Base-by-base conservation (phyloP, 495 filamentous ascomycete species). In the Tetracladium marchalianum region DNA sequence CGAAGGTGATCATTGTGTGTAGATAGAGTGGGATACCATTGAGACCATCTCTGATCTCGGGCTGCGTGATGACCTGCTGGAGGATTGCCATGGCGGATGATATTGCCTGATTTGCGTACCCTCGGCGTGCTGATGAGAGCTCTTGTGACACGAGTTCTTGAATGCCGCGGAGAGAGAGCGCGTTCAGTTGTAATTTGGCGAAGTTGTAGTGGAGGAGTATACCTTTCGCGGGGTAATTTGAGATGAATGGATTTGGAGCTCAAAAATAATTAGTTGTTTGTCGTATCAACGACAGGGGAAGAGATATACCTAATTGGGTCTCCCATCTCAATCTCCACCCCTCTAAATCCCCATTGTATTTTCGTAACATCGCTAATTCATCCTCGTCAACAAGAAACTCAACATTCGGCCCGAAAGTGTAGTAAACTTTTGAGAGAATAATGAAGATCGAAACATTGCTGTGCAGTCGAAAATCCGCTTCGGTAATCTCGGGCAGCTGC, bases 1-100 rank as follows among this genome's bases (percentile, higher is more conserved):
- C 74, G 50, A 75, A 79, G 13, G 72, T 71, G 37, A 78, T 73
- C 75, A 78, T 78, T 11, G 75, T 77, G 45, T 77, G 60, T 4
- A 65, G 51, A 37, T 65, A 68, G 17, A 66, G 59, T 12, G 66
- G 66, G 6, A 66, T 57, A 18, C 62, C 62, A 22, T 57, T 48
- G 9, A 67, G 50, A 11, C 59, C 62, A 24, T 71, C 64, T 4
- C 72, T 72, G 15, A 79, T 72, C 39, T 76, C 71, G 4, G 63
- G 66, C 41, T 76, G 74, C 18, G 74, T 70, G 4, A 78, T 59
- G 3, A 78, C 70, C 53, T 75, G 67, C 16, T 73, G 70, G 5
- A 78, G 60, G 47, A 73, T 75, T 5, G 69, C 66, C 57, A 72
- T 74, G 9, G 75, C 75, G 3, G 70, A 72, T 8, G 71, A 67